These are phyloP conservation scores for Ophiostoma fasciatum DNA, from an alignment of 2,329 filamentous ascomycete genomes.

Conservation along the genomic window DNA sequence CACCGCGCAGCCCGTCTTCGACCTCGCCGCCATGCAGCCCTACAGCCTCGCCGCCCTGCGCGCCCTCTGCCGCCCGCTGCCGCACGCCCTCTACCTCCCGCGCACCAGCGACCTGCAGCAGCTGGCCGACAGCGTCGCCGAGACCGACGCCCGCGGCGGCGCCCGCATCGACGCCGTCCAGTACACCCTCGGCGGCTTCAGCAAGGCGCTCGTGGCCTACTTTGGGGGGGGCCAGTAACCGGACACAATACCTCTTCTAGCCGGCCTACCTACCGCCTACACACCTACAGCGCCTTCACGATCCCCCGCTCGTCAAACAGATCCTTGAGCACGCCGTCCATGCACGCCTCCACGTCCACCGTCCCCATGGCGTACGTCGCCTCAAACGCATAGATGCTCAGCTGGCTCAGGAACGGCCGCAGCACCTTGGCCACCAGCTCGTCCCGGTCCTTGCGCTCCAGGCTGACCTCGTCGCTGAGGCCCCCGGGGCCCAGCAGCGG, in stretches of 20 bases:
- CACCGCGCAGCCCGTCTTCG: constrained; percentile 53
- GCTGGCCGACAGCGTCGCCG: constrained; percentile 39
- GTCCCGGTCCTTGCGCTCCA: constrained; percentile 39
- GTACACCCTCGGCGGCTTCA: constrained; percentile 82
- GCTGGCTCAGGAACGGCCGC: constrained; percentile 74
- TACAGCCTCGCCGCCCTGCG: constrained; percentile 57
- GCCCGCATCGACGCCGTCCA: constrained; percentile 57
- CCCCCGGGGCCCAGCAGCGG: constrained; percentile 36
- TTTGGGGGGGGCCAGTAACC: constrained; percentile 27
- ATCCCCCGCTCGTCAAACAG: constrained; percentile 65
- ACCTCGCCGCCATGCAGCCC: constrained; percentile 74
- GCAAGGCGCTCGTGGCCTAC: constrained; percentile 63
- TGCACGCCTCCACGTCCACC: constrained; percentile 51
- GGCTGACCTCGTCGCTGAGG: constrained; percentile 37
- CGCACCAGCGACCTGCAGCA: constrained; percentile 72
- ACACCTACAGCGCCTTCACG: constrained; percentile 37
- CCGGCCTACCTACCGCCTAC: constrained; percentile 16
- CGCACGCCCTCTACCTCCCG: constrained; percentile 66
- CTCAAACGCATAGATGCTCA: constrained; percentile 91
- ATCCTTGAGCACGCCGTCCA: constrained; percentile 51
- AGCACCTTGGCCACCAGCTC: constrained; percentile 65
- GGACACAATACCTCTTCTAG: too few relatives aligned
- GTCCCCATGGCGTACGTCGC: constrained; percentile 73
- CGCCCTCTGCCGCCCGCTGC: constrained; percentile 41
- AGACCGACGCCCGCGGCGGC: constrained; percentile 31